Percentiles rank a stretch among this genome's conserved stretches.
These are phyloP conservation scores for Yamadazyma spencermartinsiae DNA, from an alignment of 1,139 yeast species.

Conservation along the genomic window DNA sequence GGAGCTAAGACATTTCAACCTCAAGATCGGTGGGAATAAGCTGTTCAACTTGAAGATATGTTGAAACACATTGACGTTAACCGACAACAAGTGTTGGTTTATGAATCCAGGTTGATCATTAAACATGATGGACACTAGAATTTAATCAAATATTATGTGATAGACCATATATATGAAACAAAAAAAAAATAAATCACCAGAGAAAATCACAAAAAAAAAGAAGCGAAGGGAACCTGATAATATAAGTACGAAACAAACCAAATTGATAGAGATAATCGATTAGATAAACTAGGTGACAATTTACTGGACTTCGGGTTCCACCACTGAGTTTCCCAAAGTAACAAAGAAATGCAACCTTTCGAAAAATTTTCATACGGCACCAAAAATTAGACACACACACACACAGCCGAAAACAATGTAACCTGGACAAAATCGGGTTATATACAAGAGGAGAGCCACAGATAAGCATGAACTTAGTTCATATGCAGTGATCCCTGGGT, in stretches of 20 bases:
- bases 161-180: not conserved
- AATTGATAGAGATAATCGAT: not conserved
- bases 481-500: not conserved
- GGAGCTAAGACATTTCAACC: constrained; percentile 9
- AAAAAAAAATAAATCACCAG: too few species aligned
- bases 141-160: not conserved
- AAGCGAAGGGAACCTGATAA: not conserved
- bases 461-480: not conserved
- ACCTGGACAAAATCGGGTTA: too few species aligned
- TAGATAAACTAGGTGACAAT: not conserved
- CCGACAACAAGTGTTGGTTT: constrained; percentile 19
- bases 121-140: constrained; percentile 1
- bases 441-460: not conserved
- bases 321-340: constrained; percentile 1
- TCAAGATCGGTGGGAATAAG: constrained; percentile 22
- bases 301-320: not conserved
- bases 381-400: not conserved
- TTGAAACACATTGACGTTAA: constrained; percentile 13
- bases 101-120: constrained; percentile 13
- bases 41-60: constrained; percentile 21
- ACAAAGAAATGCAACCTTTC: constrained; percentile 2
- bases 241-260: not conserved
- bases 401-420: too few species aligned
- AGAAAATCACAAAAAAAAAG: too few species aligned
- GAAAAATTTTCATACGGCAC: constrained; percentile 9